Conservation (phyloP, 768 basidiomycete species). For the Paxillus rubicundulus region DNA sequence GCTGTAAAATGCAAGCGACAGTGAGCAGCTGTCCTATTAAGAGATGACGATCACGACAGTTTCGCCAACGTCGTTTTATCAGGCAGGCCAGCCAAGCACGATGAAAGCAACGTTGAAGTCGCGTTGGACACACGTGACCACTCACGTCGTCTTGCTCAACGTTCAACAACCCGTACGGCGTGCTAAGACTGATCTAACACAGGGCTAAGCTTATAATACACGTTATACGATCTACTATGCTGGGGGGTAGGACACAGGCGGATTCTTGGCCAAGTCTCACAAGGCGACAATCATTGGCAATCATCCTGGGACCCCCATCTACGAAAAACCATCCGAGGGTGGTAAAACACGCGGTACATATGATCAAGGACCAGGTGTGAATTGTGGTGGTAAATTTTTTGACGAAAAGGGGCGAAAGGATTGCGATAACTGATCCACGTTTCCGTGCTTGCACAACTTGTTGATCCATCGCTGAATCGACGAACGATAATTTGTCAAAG, state of each 20-base stretch:
- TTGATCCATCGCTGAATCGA: background rate
- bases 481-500: background rate
- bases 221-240: background rate
- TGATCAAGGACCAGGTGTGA: background rate
- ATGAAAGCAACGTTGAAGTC: conserved; percentile 23
- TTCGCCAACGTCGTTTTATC: conserved; percentile 14
- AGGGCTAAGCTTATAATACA: background rate
- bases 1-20: background rate
- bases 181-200: background rate
- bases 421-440: background rate
- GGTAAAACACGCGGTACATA: background rate
- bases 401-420: background rate
- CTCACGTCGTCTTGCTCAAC: background rate
- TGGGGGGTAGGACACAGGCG: background rate
- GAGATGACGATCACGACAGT: background rate
- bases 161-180: background rate
- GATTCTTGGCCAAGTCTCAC: background rate
- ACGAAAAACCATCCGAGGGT: background rate
- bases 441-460: background rate
- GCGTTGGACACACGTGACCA: conserved; percentile 32
- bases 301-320: background rate
- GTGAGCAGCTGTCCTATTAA: background rate
- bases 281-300: background rate
- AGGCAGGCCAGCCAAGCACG: background rate
- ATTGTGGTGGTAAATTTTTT: background rate